phyloP scores from a whole-genome alignment of 768 basidiomycete species.

The Gloeostereum incarnatum region DNA sequence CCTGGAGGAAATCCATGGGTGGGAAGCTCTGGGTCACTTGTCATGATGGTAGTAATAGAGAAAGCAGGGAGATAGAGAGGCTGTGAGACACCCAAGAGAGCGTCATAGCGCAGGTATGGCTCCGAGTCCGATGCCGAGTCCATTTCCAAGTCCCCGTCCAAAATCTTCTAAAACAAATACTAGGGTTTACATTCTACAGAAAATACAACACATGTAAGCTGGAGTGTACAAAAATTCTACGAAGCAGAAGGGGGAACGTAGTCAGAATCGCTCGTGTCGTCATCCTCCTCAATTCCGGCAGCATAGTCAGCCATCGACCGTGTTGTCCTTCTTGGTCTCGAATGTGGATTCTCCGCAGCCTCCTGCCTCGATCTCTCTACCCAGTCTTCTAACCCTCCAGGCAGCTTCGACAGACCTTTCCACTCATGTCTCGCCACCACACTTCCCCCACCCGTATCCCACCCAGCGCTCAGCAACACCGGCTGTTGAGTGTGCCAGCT shows the following conservation, averaged over 20 bases:
- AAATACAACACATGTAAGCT: no score
- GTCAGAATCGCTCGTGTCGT: no score
- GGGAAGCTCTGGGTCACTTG: not conserved
- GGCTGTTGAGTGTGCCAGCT: slow-evolving; percentile 94
- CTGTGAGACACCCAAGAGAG: no score
- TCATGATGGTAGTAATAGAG: slow-evolving; percentile 5
- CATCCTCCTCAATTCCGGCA: slow-evolving; percentile 9
- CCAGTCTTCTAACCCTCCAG: slow-evolving; percentile 63
- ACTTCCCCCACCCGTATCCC: slow-evolving; percentile 67
- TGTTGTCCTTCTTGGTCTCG: slow-evolving; percentile 1
- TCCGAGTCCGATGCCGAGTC: no score
- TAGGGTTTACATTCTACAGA: no score
- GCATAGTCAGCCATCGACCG: not conserved
- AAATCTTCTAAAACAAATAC: no score
- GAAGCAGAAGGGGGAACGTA: no score
- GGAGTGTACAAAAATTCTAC: no score
- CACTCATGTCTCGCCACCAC: slow-evolving; percentile 91
- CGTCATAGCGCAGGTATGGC: no score
- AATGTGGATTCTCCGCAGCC: slow-evolving; percentile 10
- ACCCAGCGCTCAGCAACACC: slow-evolving; percentile 85
- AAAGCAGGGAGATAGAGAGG: no score
- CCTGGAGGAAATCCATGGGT: slow-evolving; percentile 22
- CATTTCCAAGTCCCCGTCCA: no score
- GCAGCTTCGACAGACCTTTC: slow-evolving; percentile 81
- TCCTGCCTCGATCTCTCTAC: slow-evolving; percentile 39